Percentiles rank a stretch among this genome's conserved stretches.
These are phyloP conservation scores for Fusarium heterosporum DNA, from an alignment of 2,329 filamentous ascomycete genomes.

Conservation along the genomic window DNA sequence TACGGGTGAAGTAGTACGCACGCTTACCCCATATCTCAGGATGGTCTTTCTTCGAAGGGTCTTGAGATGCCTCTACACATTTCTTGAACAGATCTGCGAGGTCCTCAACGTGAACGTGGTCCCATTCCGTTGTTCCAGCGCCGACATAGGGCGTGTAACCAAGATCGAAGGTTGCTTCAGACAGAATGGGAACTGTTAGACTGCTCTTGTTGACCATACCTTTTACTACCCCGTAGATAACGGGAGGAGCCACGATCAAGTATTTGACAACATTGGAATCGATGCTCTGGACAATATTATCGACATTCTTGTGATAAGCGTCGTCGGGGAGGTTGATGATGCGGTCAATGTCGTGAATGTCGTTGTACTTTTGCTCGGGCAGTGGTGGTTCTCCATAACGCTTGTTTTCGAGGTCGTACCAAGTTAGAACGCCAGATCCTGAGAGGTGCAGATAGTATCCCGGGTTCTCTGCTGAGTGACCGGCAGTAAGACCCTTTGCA, in stretches of 20 bases:
- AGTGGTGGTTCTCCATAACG: slow-evolving; percentile 59
- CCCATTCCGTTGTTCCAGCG: slow-evolving; percentile 61
- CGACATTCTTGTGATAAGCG: slow-evolving; percentile 73
- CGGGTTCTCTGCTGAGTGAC: slow-evolving; percentile 58
- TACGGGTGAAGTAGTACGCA: slow-evolving; percentile 72
- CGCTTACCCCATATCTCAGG: slow-evolving; percentile 71
- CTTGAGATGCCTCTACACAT: slow-evolving; percentile 64
- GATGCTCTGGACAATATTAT: slow-evolving; percentile 70
- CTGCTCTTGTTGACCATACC: slow-evolving; percentile 63
- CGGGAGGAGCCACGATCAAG: slow-evolving; percentile 62
- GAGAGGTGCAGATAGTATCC: slow-evolving; percentile 65
- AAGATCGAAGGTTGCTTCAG: slow-evolving; percentile 54
- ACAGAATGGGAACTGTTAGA: slow-evolving; percentile 61
- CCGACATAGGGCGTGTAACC: slow-evolving; percentile 59
- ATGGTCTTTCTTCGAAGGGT: slow-evolving; percentile 65
- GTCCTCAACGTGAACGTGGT: slow-evolving; percentile 64
- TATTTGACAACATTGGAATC: slow-evolving; percentile 54
- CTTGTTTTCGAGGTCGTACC: slow-evolving; percentile 56
- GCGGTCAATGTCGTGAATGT: slow-evolving; percentile 67
- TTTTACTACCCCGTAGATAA: slow-evolving; percentile 64
- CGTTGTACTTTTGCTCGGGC: slow-evolving; percentile 65
- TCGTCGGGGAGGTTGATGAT: slow-evolving; percentile 67
- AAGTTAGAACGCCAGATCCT: slow-evolving; percentile 62
- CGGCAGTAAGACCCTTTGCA: slow-evolving; percentile 57
- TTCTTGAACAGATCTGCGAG: slow-evolving; percentile 57